Percentiles rank a stretch among this genome's conserved stretches.
Conservation (phyloP, 139 green algal genomes). For the Penium margaritaceum region DNA sequence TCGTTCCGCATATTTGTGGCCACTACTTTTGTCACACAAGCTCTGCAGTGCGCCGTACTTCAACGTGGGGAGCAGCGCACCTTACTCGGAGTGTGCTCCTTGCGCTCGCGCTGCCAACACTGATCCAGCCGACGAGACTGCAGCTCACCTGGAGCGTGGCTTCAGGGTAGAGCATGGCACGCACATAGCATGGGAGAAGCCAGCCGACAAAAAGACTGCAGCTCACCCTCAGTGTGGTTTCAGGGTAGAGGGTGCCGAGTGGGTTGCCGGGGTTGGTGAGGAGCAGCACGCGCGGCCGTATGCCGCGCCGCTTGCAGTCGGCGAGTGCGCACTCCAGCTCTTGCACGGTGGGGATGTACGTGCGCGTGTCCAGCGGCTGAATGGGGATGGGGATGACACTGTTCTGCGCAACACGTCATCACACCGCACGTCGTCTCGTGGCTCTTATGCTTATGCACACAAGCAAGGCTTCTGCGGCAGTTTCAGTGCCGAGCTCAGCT, state of each 20-base stretch:
- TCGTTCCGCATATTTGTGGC: too few species aligned
- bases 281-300: conserved; percentile 15
- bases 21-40: too few species aligned
- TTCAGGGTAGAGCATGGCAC: conserved; percentile 32
- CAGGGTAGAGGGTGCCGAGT: conserved; percentile 28
- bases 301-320: background rate
- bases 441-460: too few species aligned
- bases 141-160: conserved; percentile 23
- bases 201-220: background rate
- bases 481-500: too few species aligned
- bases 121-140: too few species aligned
- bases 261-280: conserved; percentile 39
- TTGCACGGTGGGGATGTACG: conserved; percentile 21
- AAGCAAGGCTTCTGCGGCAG: too few species aligned
- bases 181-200: conserved; percentile 10
- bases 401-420: too few species aligned
- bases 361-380: conserved; percentile 26
- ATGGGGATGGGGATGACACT: conserved; percentile 29
- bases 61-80: too few species aligned
- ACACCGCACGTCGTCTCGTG: too few species aligned
- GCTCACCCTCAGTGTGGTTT: conserved; percentile 24
- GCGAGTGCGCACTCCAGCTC: conserved; percentile 15
- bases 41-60: too few species aligned
- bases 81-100: too few species aligned
- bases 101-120: too few species aligned